A percentile compares a stretch with the other conserved stretches of the same genome.
Evolutionary conservation across 768 basidiomycete genomes (phyloP).

Genomic region (Mycena rebaudengoi): DNA sequence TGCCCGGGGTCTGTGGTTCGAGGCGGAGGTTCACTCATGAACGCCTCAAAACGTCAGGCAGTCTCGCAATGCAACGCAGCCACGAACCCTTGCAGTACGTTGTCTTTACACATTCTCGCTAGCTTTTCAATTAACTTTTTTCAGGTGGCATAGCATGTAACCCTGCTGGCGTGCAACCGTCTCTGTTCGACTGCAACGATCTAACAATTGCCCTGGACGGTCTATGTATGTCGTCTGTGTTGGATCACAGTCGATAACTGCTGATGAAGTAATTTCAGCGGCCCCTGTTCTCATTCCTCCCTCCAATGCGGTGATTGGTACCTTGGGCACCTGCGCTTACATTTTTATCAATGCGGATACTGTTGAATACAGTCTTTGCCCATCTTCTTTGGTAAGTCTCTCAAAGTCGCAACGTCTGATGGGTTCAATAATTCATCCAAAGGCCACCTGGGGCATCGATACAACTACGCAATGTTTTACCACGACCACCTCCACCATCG

Average conservation of each 20-base stretch:
- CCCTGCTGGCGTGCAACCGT: neutral
- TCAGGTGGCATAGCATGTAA: neutral
- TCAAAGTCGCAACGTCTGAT: neutral
- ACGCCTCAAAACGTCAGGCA: neutral
- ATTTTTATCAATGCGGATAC: neutral
- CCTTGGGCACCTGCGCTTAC: conserved; percentile 1
- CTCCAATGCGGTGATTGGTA: neutral
- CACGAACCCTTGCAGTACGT: neutral
- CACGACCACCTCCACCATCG: neutral
- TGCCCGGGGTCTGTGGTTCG: conserved; percentile 1
- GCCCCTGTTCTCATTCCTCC: neutral
- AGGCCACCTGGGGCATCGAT: neutral
- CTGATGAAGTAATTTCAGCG: conserved; percentile 5
- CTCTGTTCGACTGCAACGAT: neutral
- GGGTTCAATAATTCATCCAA: neutral
- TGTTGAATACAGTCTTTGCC: conserved; percentile 2
- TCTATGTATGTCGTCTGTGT: neutral
- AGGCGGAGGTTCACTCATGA: neutral
- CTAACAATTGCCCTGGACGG: conserved; percentile 4
- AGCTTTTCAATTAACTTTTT: neutral
- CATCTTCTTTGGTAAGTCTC: neutral
- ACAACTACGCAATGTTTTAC: conserved; percentile 1
- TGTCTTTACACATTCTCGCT: neutral
- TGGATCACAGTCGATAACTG: neutral
- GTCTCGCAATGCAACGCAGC: neutral